Percentiles rank a stretch among this genome's conserved stretches.
Evolutionary conservation across 129 eudicot genomes (phyloP).

Genomic region (Flaveria ramosissima): DNA sequence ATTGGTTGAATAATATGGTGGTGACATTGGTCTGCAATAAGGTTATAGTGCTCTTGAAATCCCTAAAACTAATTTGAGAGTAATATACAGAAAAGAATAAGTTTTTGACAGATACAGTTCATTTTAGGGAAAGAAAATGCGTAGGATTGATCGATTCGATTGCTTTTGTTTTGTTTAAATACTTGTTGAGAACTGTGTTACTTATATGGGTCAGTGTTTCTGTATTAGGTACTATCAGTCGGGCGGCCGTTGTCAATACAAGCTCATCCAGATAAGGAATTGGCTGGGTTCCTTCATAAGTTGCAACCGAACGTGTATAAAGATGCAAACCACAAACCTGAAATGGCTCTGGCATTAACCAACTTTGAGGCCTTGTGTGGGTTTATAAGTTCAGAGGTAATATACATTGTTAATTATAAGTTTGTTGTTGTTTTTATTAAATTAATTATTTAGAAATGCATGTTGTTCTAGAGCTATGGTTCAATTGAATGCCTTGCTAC

Average conservation of each 20-base stretch:
- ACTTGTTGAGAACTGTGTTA: too few species aligned
- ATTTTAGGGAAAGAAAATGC: too few species aligned
- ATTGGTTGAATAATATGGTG: not conserved
- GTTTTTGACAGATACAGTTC: not conserved
- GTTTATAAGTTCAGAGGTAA: constrained; percentile 72
- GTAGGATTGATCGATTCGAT: too few species aligned
- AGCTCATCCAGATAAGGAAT: constrained; percentile 83
- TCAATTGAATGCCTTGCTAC: not conserved
- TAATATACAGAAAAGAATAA: not conserved
- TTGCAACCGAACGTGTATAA: constrained; percentile 62
- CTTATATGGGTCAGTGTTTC: not conserved
- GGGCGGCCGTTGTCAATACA: constrained; percentile 81
- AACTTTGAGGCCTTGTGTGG: constrained; percentile 92
- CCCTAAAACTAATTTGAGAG: not conserved
- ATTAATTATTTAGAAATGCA: not conserved
- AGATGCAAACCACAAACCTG: constrained; percentile 93
- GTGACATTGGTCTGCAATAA: constrained; percentile 18
- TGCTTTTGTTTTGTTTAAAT: too few species aligned
- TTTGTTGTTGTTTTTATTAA: not conserved
- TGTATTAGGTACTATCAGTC: constrained; percentile 75
- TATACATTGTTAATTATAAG: not conserved
- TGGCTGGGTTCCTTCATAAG: constrained; percentile 62
- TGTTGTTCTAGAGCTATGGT: not conserved
- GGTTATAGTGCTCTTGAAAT: not conserved
- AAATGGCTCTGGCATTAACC: constrained; percentile 91